These are phyloP conservation scores for Passiflora organensis DNA, from an alignment of 345 rosid genomes.

Conservation along the genomic window DNA sequence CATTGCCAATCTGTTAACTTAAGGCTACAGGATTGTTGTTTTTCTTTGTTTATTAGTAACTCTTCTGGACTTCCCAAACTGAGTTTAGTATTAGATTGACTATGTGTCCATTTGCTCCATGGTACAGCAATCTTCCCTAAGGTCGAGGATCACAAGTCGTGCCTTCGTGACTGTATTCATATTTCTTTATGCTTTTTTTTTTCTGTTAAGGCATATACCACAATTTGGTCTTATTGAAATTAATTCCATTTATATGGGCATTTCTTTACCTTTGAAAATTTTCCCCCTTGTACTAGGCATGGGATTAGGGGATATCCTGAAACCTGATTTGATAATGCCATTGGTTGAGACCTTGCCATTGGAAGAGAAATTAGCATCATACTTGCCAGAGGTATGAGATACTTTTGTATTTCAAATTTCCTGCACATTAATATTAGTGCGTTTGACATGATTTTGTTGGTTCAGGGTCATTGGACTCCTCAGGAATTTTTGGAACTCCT, in stretches of 20 bases:
- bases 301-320: conserved; percentile 79
- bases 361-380: conserved; percentile 58
- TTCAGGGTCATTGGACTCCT: conserved; percentile 70
- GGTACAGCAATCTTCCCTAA: too few relatives aligned
- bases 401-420: conserved; percentile 4
- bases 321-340: conserved; percentile 88
- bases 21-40: too few relatives aligned
- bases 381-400: conserved; percentile 76
- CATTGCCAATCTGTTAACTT: too few relatives aligned
- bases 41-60: too few relatives aligned
- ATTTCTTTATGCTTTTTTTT: neutral
- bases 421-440: neutral
- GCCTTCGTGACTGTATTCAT: neutral
- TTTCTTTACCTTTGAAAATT: too few relatives aligned
- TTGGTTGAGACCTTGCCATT: conserved; percentile 63
- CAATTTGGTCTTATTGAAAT: neutral
- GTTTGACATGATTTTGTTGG: conserved; percentile 19
- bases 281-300: conserved; percentile 39
- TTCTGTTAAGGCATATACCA: too few relatives aligned
- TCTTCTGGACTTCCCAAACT: too few relatives aligned
- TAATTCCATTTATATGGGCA: neutral
- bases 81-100: too few relatives aligned
- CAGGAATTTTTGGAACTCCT: conserved; percentile 78
- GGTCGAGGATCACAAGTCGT: too few relatives aligned
- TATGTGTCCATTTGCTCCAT: too few relatives aligned